Conservation (phyloP, 2,329 filamentous ascomycete species). For the Colletotrichum siamense region DNA sequence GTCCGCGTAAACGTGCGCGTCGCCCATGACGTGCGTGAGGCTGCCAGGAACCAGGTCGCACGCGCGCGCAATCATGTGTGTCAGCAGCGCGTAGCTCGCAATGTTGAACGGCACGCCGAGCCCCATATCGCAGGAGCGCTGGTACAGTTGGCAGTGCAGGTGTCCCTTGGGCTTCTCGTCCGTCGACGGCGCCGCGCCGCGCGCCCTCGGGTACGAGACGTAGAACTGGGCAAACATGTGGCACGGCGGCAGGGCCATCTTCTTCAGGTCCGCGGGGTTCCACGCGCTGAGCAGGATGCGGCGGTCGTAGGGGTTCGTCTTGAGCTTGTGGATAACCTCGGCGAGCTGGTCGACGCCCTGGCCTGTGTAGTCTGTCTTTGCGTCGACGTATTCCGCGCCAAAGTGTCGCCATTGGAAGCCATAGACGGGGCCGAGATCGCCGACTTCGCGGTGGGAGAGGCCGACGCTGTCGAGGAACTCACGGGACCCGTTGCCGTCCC, state of each 20-base stretch:
- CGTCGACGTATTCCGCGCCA: conserved; percentile 85
- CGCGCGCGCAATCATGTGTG: conserved; percentile 92
- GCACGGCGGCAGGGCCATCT: conserved; percentile 93
- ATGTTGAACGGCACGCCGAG: conserved; percentile 98
- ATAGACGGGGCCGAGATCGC: conserved; percentile 94
- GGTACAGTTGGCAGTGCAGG: conserved; percentile 89
- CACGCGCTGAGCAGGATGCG: conserved; percentile 91
- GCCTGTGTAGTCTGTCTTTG: conserved; percentile 80
- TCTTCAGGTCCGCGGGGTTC: conserved; percentile 85
- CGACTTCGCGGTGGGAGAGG: conserved; percentile 79
- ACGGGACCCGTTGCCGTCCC: conserved; percentile 95
- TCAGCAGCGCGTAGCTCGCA: conserved; percentile 89
- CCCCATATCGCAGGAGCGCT: conserved; percentile 95
- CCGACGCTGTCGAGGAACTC: conserved; percentile 88
- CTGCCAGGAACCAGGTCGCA: conserved; percentile 85
- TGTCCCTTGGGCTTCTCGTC: conserved; percentile 61
- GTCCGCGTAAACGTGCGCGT: conserved; percentile 95
- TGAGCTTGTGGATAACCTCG: conserved; percentile 87
- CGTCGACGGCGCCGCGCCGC: conserved; percentile 21
- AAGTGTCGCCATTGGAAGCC: conserved; percentile 99
- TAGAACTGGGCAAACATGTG: conserved; percentile 99
- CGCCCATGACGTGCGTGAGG: conserved; percentile 94
- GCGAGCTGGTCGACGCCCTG: conserved; percentile 93
- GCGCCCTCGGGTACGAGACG: conserved; percentile 72
- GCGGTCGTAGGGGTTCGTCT: conserved; percentile 83